phyloP scores from a whole-genome alignment of 495 filamentous ascomycete genomes.

The Cenococcum geophilum region DNA sequence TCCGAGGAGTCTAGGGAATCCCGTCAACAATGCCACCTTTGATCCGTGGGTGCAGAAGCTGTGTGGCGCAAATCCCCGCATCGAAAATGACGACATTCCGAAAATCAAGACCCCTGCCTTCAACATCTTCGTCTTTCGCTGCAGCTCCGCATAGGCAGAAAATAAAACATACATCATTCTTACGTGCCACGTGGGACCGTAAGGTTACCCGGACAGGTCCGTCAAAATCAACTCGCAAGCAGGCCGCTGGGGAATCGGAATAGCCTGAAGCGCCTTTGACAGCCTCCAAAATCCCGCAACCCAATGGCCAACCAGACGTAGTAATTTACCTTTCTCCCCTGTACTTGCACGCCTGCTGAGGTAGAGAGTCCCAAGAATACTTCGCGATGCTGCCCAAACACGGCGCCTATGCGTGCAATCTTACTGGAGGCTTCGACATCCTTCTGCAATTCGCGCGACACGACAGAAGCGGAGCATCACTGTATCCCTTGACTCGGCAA shows the following conservation, averaged over 20 bases:
- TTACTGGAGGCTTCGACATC: too few species aligned
- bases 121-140: background rate
- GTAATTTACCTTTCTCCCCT: background rate
- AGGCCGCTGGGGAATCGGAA: background rate
- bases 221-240: background rate
- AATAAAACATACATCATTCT: background rate
- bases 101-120: background rate
- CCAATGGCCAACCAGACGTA: background rate
- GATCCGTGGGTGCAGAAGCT: too few species aligned
- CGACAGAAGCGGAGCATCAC: too few species aligned
- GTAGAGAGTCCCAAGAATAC: background rate
- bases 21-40: too few species aligned
- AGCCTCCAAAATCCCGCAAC: constrained; percentile 1
- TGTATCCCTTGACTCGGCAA: too few species aligned
- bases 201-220: background rate
- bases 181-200: background rate
- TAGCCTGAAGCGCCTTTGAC: background rate
- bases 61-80: too few species aligned
- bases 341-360: background rate
- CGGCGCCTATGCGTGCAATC: too few species aligned
- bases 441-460: too few species aligned
- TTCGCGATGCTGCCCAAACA: background rate
- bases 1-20: too few species aligned
- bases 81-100: background rate
- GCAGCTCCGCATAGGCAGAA: background rate